Conservation (phyloP, 169 alveolate genomes). For the Plasmodium blacklocki region DNA sequence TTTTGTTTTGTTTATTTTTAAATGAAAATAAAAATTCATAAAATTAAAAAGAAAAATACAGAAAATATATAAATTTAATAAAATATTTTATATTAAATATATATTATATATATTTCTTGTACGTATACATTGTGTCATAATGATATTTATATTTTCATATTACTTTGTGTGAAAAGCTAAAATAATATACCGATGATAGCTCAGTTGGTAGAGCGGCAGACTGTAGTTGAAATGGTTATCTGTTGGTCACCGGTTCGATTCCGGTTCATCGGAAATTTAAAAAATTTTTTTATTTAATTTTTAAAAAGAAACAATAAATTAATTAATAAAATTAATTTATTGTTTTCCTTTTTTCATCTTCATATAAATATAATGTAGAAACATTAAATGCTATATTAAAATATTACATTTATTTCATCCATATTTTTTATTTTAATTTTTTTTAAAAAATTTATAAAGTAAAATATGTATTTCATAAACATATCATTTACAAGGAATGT, state of each 20-base stretch:
- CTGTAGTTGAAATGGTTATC: conserved; percentile 94
- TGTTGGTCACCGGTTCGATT: conserved; percentile 97
- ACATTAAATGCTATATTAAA: too few species aligned
- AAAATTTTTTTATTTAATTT: not conserved
- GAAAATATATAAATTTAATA: not conserved
- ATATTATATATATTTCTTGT: not conserved
- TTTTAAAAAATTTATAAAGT: too few species aligned
- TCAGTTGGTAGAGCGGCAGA: conserved; percentile 98
- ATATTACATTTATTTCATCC: too few species aligned
- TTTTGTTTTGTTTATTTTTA: too few species aligned
- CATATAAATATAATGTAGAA: too few species aligned
- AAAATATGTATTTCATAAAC: too few species aligned
- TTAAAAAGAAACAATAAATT: too few species aligned
- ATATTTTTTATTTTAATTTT: too few species aligned
- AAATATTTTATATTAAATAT: not conserved
- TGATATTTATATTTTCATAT: not conserved
- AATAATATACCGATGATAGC: conserved; percentile 92
- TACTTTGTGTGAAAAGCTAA: not conserved
- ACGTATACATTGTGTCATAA: not conserved
- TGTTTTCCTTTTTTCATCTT: too few species aligned
- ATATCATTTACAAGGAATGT: too few species aligned
- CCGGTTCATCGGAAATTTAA: conserved; percentile 95
- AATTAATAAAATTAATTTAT: too few species aligned
- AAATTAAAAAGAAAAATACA: not conserved
- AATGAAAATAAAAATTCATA: too few species aligned